Percentiles rank a stretch among this genome's conserved stretches.
Conservation (phyloP, 2,329 filamentous ascomycete genomes). For the Trichoderma breve region DNA sequence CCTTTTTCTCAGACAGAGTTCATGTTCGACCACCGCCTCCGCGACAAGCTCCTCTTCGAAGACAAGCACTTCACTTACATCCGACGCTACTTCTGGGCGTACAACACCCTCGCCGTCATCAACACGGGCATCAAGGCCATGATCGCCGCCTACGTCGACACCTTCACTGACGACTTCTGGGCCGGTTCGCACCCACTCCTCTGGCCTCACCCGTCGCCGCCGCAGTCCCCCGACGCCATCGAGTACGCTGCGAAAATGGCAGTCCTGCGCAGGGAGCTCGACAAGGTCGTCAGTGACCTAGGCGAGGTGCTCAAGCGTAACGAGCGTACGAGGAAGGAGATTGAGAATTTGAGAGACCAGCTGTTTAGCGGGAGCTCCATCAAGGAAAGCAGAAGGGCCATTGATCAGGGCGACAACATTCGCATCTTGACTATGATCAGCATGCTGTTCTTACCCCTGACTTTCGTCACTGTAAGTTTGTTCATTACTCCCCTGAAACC, state of each 20-base stretch:
- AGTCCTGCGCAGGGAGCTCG: constrained; percentile 46
- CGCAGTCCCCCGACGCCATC: constrained; percentile 40
- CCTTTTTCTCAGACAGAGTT: constrained; percentile 43
- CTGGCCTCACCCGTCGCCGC: constrained; percentile 51
- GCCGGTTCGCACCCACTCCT: constrained; percentile 52
- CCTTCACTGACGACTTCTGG: constrained; percentile 60
- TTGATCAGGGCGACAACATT: constrained; percentile 64
- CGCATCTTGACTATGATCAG: constrained; percentile 59
- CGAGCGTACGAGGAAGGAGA: constrained; percentile 53
- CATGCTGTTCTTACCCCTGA: constrained; percentile 60
- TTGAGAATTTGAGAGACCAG: constrained; percentile 57
- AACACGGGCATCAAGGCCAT: constrained; percentile 60
- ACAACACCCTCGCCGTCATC: constrained; percentile 58
- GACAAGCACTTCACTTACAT: constrained; percentile 61
- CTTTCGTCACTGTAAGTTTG: constrained; percentile 52
- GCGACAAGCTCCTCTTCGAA: constrained; percentile 60
- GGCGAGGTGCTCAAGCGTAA: constrained; percentile 49
- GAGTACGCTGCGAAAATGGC: constrained; percentile 51
- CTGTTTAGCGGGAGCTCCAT: constrained; percentile 63
- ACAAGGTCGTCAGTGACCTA: constrained; percentile 50
- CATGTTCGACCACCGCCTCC: constrained; percentile 55
- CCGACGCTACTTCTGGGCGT: constrained; percentile 61
- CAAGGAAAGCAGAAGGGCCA: constrained; percentile 58
- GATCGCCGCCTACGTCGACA: constrained; percentile 55
- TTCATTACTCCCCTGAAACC: no score